Evolutionary conservation across 345 rosid species (phyloP).

Genomic region (Citrus medica): DNA sequence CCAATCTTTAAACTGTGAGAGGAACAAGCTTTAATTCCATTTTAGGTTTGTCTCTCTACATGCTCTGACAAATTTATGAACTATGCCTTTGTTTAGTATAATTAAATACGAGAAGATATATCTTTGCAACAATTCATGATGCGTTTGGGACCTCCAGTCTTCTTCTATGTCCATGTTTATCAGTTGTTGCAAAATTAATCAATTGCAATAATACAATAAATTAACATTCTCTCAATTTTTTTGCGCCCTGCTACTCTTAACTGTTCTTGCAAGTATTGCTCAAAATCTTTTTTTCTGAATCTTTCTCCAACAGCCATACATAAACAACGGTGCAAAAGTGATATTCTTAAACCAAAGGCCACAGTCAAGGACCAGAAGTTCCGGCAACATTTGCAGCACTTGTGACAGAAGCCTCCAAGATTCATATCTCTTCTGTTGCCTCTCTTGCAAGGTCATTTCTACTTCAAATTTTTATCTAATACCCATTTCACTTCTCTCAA

Average conservation of each 20-base stretch:
- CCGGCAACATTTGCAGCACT: conserved; percentile 63
- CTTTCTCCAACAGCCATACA: conserved; percentile 68
- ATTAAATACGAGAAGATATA: neutral
- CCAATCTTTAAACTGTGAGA: neutral
- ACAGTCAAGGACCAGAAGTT: conserved; percentile 54
- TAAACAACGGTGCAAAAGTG: conserved; percentile 76
- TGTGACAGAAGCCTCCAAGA: conserved; percentile 76
- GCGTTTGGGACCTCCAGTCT: neutral
- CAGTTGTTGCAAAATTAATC: neutral
- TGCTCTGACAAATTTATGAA: conserved; percentile 7
- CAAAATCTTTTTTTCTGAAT: neutral
- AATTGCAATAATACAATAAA: too few relatives aligned
- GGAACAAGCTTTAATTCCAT: neutral
- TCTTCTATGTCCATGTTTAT: neutral
- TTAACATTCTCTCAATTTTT: too few relatives aligned
- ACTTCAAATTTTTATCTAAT: neutral
- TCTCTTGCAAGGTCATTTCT: conserved; percentile 75
- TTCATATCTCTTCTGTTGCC: conserved; percentile 69
- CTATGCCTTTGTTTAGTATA: neutral
- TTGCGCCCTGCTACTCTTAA: neutral
- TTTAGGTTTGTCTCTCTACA: neutral
- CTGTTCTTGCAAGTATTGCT: neutral
- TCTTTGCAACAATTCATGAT: neutral
- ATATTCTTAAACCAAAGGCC: conserved; percentile 82
- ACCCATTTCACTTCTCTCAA: neutral